Conservation (phyloP, 2,329 filamentous ascomycete species). For the Triangularia setosa region DNA sequence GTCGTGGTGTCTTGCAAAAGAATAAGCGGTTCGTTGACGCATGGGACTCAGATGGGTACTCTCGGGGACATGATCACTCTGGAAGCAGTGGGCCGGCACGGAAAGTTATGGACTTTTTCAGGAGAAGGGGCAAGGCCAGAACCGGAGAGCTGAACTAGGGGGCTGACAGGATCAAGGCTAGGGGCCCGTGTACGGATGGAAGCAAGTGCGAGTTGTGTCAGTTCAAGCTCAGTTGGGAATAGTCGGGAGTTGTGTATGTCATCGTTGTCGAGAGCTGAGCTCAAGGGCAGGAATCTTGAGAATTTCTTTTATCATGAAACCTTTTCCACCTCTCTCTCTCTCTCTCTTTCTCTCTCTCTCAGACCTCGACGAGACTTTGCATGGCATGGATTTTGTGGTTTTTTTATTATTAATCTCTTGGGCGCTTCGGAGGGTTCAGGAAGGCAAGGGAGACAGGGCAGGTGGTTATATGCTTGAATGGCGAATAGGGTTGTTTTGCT, state of each 20-base stretch:
- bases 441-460: neutral
- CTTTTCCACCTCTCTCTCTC: neutral
- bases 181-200: neutral
- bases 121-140: slow-evolving; percentile 75
- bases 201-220: neutral
- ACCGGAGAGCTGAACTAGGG: slow-evolving; percentile 54
- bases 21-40: slow-evolving; percentile 85
- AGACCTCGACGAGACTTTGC: neutral
- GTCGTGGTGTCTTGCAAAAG: slow-evolving; percentile 68
- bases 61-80: slow-evolving; percentile 58
- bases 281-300: neutral
- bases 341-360: neutral
- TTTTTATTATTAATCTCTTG: neutral
- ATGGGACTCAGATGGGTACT: slow-evolving; percentile 71
- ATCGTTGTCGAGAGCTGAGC: neutral
- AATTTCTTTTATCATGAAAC: neutral
- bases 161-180: neutral
- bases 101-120: slow-evolving; percentile 98
- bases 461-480: neutral
- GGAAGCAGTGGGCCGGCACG: slow-evolving; percentile 85
- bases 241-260: neutral
- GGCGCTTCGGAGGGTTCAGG: neutral
- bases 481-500: neutral
- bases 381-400: neutral
- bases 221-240: neutral